phyloP scores from a whole-genome alignment of 257 asterid genomes.

The Nemophila menziesii region DNA sequence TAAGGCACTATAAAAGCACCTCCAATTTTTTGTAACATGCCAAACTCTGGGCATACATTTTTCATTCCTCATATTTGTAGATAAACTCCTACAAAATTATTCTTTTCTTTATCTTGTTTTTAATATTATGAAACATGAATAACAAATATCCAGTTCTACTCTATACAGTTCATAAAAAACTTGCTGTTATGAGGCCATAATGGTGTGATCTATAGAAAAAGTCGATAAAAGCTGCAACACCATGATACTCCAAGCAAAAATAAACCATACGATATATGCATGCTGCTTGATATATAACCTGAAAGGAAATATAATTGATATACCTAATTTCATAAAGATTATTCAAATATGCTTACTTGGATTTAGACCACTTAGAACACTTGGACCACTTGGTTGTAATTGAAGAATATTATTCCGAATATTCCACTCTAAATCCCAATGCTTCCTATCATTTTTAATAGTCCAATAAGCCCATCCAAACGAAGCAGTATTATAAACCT shows the following conservation, averaged over 20 bases:
- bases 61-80: too few species aligned
- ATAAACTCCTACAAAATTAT: neutral
- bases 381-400: constrained; percentile 44
- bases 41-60: too few species aligned
- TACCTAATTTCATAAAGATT: neutral
- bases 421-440: constrained; percentile 89
- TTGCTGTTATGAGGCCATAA: neutral
- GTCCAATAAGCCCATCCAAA: constrained; percentile 88
- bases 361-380: neutral
- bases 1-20: too few species aligned
- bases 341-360: neutral
- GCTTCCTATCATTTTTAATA: constrained; percentile 45
- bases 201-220: neutral
- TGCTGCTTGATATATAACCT: neutral
- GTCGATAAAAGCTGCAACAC: neutral
- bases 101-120: neutral
- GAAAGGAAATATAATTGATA: neutral
- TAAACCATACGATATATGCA: neutral
- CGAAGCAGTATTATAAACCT: constrained; percentile 53
- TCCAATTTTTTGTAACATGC: too few species aligned
- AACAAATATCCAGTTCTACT: neutral
- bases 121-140: neutral
- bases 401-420: constrained; percentile 49
- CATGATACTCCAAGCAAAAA: neutral
- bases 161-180: neutral